phyloP scores from a whole-genome alignment of 176 grass and related monocot genomes.

The Puccinellia tenuiflora region DNA sequence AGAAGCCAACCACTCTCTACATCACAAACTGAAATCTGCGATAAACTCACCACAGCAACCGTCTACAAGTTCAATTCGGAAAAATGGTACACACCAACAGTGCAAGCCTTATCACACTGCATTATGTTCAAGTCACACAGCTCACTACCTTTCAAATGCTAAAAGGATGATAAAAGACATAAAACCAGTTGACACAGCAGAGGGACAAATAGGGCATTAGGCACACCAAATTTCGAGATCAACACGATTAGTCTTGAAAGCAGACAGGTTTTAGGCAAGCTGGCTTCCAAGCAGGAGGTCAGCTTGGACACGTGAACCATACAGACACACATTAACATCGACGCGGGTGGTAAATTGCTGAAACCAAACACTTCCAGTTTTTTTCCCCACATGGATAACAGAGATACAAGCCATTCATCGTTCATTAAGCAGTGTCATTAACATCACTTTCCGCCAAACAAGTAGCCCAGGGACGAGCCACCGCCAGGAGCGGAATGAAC shows the following conservation, averaged over 20 bases:
- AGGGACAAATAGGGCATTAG: neutral
- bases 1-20: neutral
- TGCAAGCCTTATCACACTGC: neutral
- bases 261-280: conserved; percentile 12
- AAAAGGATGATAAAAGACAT: neutral
- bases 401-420: conserved; percentile 2
- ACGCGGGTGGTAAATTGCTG: neutral
- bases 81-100: no score
- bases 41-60: neutral
- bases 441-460: conserved; percentile 45
- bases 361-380: conserved; percentile 21
- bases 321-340: neutral
- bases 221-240: neutral
- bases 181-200: neutral
- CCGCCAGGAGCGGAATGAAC: conserved; percentile 48
- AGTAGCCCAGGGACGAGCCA: conserved; percentile 48
- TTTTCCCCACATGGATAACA: conserved; percentile 16
- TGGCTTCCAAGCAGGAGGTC: conserved; percentile 16
- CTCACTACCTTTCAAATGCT: neutral
- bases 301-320: neutral
- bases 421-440: neutral
- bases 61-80: neutral
- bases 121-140: neutral
- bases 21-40: neutral
- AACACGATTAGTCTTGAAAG: neutral